A percentile compares a stretch with the other conserved stretches of the same genome.
Conservation (phyloP, 75 land plant species). For the Ceratopteris richardii region DNA sequence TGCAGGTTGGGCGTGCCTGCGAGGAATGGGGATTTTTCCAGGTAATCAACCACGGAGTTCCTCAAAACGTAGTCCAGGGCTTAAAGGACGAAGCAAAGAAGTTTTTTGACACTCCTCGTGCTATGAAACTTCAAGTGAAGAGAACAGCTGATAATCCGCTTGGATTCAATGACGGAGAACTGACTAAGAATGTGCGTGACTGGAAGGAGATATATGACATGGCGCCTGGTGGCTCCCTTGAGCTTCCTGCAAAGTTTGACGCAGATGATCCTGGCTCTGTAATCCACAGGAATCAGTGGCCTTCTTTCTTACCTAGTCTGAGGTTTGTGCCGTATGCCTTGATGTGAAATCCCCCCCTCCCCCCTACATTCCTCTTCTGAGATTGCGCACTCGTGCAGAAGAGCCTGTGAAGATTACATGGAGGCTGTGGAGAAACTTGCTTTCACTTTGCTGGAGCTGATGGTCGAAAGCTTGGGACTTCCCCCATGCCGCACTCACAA, state of each 20-base stretch:
- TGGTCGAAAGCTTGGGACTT: constrained; percentile 49
- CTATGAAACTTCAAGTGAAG: constrained; percentile 46
- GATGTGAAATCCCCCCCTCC: neutral
- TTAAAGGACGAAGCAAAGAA: constrained; percentile 27
- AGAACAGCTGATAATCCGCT: constrained; percentile 38
- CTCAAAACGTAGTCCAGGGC: constrained; percentile 11
- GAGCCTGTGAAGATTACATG: constrained; percentile 47
- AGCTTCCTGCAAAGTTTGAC: constrained; percentile 23
- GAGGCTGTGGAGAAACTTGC: constrained; percentile 42
- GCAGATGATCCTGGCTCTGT: constrained; percentile 7
- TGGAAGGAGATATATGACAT: constrained; percentile 93
- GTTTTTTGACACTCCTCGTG: constrained; percentile 45
- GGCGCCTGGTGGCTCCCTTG: constrained; percentile 9
- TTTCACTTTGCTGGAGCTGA: constrained; percentile 48
- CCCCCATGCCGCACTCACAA: constrained; percentile 26
- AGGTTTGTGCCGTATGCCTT: constrained; percentile 23
- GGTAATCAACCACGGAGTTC: constrained; percentile 66
- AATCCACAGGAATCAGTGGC: constrained; percentile 52
- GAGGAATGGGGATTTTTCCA: constrained; percentile 73
- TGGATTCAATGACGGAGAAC: constrained; percentile 75
- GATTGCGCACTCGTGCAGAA: constrained; percentile 21
- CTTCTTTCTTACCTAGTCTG: constrained; percentile 32
- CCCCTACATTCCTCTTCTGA: neutral
- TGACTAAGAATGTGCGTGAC: constrained; percentile 82
- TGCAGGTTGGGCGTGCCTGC: constrained; percentile 43